Conservation (phyloP, 805 yeast species). For the Torulaspora delbrueckii region DNA sequence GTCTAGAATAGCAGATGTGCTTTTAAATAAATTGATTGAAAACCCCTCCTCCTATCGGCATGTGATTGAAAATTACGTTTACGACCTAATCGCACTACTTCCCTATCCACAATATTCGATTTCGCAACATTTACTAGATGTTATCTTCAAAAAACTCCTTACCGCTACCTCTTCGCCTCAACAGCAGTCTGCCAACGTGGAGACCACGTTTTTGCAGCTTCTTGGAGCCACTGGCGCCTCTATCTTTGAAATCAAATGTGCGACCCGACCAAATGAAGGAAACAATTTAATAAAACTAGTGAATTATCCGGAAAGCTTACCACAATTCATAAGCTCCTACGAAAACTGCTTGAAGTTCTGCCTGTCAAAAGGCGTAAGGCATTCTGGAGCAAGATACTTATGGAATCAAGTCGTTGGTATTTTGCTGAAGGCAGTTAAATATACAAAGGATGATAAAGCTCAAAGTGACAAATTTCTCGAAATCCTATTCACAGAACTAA, state of each 20-base stretch:
- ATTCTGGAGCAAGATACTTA: constrained; percentile 13
- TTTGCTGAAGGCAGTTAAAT: constrained; percentile 16
- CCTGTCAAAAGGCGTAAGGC: background rate
- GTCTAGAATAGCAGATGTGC: constrained; percentile 26
- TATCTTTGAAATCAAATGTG: constrained; percentile 35
- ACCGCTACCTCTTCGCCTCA: constrained; percentile 37
- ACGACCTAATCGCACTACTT: constrained; percentile 51
- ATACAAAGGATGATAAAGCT: constrained; percentile 12
- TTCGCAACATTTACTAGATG: constrained; percentile 45
- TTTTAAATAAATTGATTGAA: constrained; percentile 22
- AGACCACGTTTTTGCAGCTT: constrained; percentile 52
- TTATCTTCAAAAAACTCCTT: constrained; percentile 44
- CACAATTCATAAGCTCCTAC: constrained; percentile 15
- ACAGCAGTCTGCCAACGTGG: constrained; percentile 39
- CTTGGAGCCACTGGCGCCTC: constrained; percentile 57
- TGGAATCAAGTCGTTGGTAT: constrained; percentile 18
- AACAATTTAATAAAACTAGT: constrained; percentile 23
- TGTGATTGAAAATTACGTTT: constrained; percentile 48
- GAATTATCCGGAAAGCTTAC: constrained; percentile 24
- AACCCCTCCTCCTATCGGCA: constrained; percentile 34
- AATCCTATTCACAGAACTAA: constrained; percentile 2
- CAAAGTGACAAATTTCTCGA: background rate
- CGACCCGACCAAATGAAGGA: constrained; percentile 15
- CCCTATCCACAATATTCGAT: constrained; percentile 59
- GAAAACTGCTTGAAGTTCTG: constrained; percentile 13